A percentile compares a stretch with the other conserved stretches of the same genome.
Evolutionary conservation across 192 early-diverging fungal genomes (phyloP).

Genomic region (Coemansia brasiliensis): DNA sequence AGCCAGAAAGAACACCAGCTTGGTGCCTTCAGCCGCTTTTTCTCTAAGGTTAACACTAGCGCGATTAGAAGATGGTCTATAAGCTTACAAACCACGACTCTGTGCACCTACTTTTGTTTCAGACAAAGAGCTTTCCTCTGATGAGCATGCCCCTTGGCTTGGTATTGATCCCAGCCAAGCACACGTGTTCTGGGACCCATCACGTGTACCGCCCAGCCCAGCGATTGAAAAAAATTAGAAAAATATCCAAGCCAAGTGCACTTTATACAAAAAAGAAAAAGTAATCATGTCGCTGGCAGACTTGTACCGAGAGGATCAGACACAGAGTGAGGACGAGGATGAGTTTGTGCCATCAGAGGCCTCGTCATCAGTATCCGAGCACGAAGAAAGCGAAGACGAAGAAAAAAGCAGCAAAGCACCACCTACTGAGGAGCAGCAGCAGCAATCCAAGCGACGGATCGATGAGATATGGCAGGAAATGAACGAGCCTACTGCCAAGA

Average conservation of each 20-base stretch:
- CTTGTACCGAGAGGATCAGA: slow-evolving; percentile 31
- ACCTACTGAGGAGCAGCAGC: slow-evolving; percentile 4
- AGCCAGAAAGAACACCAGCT: slow-evolving; percentile 1
- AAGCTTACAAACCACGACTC: slow-evolving; percentile 15
- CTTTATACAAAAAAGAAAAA: neutral
- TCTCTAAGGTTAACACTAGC: slow-evolving; percentile 19
- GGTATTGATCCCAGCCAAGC: neutral
- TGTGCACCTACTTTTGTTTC: slow-evolving; percentile 20
- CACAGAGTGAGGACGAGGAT: slow-evolving; percentile 23
- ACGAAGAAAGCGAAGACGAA: slow-evolving; percentile 9
- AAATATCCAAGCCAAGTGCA: neutral
- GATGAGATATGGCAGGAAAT: slow-evolving; percentile 46
- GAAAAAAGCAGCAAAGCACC: neutral
- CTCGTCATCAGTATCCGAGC: slow-evolving; percentile 16
- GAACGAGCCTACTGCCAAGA: slow-evolving; percentile 24
- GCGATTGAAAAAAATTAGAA: neutral
- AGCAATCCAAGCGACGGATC: slow-evolving; percentile 41
- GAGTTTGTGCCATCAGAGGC: slow-evolving; percentile 40
- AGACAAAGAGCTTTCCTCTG: slow-evolving; percentile 5
- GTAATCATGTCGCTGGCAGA: slow-evolving; percentile 55
- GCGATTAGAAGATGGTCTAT: neutral
- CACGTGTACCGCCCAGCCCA: neutral
- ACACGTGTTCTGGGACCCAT: neutral
- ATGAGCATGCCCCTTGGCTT: neutral
- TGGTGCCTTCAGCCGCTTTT: neutral